phyloP scores from a whole-genome alignment of 352 stramenopile genomes.

The Globisporangium viniferum region DNA sequence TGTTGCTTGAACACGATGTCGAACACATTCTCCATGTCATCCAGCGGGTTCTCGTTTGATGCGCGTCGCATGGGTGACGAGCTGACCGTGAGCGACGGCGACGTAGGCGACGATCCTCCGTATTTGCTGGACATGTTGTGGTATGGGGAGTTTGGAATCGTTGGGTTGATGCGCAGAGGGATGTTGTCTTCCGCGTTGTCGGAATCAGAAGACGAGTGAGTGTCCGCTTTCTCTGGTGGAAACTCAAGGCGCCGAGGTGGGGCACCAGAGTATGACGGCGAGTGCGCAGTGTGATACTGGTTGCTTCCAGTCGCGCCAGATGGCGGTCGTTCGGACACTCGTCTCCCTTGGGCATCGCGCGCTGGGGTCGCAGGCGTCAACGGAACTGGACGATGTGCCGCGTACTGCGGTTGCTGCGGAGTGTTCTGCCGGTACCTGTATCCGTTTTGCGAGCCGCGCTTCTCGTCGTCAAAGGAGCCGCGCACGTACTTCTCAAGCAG shows the following conservation, averaged over 20 bases:
- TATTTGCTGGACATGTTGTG: conserved; percentile 9
- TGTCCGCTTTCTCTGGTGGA: conserved; percentile 16
- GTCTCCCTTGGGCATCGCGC: not conserved
- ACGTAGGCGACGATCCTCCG: conserved; percentile 14
- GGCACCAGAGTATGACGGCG: conserved; percentile 1
- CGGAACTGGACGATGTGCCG: conserved; percentile 6
- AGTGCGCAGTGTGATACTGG: conserved; percentile 9
- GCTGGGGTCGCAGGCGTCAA: conserved; percentile 5
- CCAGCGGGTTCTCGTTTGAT: conserved; percentile 31
- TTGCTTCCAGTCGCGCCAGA: conserved; percentile 1
- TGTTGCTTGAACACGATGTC: conserved; percentile 88
- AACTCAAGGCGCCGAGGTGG: conserved; percentile 19
- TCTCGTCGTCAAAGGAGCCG: conserved; percentile 51
- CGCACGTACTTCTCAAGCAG: conserved; percentile 68
- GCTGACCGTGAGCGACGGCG: conserved; percentile 17
- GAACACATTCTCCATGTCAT: conserved; percentile 76
- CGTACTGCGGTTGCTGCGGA: conserved; percentile 4
- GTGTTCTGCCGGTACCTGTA: conserved; percentile 12
- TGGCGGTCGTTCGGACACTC: conserved; percentile 7
- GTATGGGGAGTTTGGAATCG: conserved; percentile 15
- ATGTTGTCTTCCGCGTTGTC: conserved; percentile 38
- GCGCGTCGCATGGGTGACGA: conserved; percentile 23
- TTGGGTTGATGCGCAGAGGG: conserved; percentile 15
- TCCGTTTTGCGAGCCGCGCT: conserved; percentile 2
- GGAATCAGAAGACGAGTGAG: conserved; percentile 45